A percentile compares a stretch with the other conserved stretches of the same genome.
Evolutionary conservation across 768 basidiomycete species (phyloP).

Genomic region (Gloeophyllum trabeum): DNA sequence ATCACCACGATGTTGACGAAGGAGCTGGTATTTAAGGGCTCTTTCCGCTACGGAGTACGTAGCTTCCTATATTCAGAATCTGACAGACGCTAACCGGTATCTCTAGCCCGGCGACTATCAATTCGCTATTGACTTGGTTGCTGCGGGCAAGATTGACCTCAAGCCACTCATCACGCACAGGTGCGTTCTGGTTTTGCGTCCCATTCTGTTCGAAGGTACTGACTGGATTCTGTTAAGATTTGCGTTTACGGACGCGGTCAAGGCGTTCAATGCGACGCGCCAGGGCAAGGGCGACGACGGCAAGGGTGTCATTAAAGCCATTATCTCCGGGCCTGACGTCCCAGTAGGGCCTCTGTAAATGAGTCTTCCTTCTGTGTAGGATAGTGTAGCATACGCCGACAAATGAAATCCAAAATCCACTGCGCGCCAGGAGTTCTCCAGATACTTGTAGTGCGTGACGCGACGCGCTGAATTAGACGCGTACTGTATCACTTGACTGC

Average conservation of each 20-base stretch:
- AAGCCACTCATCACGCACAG: slow-evolving; percentile 86
- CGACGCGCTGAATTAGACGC: too few species aligned
- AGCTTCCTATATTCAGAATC: background rate
- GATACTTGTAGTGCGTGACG: too few species aligned
- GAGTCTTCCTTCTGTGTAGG: too few species aligned
- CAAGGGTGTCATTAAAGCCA: slow-evolving; percentile 78
- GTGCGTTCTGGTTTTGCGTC: slow-evolving; percentile 21
- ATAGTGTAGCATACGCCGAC: too few species aligned
- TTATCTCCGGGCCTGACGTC: slow-evolving; percentile 76
- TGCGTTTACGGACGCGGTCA: slow-evolving; percentile 63
- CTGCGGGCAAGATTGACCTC: slow-evolving; percentile 74
- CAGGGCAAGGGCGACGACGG: slow-evolving; percentile 79
- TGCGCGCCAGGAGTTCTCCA: too few species aligned
- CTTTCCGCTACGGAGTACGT: slow-evolving; percentile 83
- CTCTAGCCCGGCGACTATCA: slow-evolving; percentile 73
- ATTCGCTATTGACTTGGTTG: slow-evolving; percentile 74
- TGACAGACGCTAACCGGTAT: too few species aligned
- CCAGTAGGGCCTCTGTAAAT: too few species aligned
- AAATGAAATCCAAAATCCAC: too few species aligned
- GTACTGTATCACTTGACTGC: too few species aligned
- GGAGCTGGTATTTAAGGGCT: slow-evolving; percentile 76
- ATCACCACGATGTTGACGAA: slow-evolving; percentile 60
- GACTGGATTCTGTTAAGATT: slow-evolving; percentile 30
- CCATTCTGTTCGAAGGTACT: background rate
- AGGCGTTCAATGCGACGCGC: slow-evolving; percentile 76